Evolutionary conservation across 257 asterid genomes (phyloP).

Genomic region (Linaria vulgaris): DNA sequence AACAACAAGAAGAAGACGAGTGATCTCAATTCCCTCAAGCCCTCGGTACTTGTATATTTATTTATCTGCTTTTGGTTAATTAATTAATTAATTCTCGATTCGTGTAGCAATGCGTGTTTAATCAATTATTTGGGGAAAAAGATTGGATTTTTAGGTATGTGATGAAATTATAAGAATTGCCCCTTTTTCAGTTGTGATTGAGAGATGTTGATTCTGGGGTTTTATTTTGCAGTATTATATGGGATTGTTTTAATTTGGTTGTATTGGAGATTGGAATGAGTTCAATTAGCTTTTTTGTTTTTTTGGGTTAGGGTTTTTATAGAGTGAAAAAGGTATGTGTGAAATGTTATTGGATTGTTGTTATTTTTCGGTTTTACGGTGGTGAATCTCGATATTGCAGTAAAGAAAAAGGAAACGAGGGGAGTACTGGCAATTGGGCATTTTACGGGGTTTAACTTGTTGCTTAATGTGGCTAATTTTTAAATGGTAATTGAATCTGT

Average conservation of each 20-base stretch:
- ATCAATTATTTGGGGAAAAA: no score
- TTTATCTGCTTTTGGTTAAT: not conserved
- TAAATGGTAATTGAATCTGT: slow-evolving; percentile 7
- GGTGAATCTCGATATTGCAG: slow-evolving; percentile 5
- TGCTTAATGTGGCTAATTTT: not conserved
- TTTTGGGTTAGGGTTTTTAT: slow-evolving; percentile 15
- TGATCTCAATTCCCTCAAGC: slow-evolving; percentile 34
- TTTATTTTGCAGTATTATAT: no score
- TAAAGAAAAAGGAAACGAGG: no score
- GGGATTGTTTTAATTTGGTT: no score
- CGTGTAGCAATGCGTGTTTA: no score
- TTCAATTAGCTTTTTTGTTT: no score
- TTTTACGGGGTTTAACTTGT: not conserved
- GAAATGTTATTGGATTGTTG: not conserved
- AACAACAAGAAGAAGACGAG: slow-evolving; percentile 24
- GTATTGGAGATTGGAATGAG: no score
- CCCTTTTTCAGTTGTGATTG: no score
- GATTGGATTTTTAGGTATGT: no score
- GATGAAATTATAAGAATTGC: no score
- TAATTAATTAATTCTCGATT: no score
- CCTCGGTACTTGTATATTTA: slow-evolving; percentile 35
- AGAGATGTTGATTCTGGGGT: no score
- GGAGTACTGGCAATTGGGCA: not conserved
- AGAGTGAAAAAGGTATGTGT: not conserved
- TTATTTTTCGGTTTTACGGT: not conserved